Base-by-base conservation (phyloP, 768 basidiomycete genomes). In the Tylopilus plumbeoviolaceoides region DNA sequence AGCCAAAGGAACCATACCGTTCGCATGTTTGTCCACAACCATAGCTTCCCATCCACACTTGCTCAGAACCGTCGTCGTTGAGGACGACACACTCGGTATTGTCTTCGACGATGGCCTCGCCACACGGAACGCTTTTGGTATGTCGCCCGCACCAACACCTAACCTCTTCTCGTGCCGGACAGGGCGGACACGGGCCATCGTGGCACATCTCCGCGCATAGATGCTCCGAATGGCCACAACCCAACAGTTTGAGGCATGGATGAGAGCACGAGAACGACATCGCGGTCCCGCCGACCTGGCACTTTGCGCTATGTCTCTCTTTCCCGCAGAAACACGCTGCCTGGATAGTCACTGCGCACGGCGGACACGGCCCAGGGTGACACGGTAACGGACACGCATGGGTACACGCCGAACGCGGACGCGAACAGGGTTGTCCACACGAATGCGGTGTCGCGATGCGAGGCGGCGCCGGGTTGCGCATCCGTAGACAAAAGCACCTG, bases 361-460 rank as follows among this genome's bases (percentile, higher is more conserved):
- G 93, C 0, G 95, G 95, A 71, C 97, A 99, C 0, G 95, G 97
- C 0, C 95, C 97, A 0, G 97, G 95, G 67, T 98, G 95, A 63
- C 95, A 98, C 14, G 76, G 74, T 14, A 93, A 65, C 0, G 93
- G 82, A 66, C 95, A 98, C 0, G 91, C 75, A 63, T 98, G 95
- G 0, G 77, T 75, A 59, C 95, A 99, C 0, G 59, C 59, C 27
- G 73, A 70, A 2, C 86, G 80, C 5, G 70, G 53, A 12, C 87
- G 82, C 0, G 82, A 76, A 64, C 89, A 91, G 0, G 83, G 77
- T 55, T 79, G 79, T 1, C 79, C 86, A 57, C 91, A 92, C 4
- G 87, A 89, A 62, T 91, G 89, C 1, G 87, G 85, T 3, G 84
- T 87, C 0, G 86, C 78, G 4, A 87, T 75, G 8, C 85, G 82